phyloP scores from a whole-genome alignment of 2,329 filamentous ascomycete genomes.

The Boeremia exigua region DNA sequence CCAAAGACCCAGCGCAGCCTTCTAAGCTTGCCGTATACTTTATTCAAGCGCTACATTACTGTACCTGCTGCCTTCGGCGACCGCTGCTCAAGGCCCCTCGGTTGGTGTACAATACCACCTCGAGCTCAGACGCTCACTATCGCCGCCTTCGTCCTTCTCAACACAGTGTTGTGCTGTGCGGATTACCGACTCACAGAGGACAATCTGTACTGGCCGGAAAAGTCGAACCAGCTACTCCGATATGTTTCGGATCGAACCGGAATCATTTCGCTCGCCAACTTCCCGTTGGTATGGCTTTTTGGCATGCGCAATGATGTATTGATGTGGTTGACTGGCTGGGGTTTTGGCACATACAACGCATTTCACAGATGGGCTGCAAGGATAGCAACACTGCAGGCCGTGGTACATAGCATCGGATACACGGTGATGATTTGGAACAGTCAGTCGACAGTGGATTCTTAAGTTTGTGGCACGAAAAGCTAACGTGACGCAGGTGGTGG shows the following conservation, averaged over 20 bases:
- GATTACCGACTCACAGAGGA: slow-evolving; percentile 54
- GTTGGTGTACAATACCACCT: slow-evolving; percentile 56
- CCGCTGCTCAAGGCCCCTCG: slow-evolving; percentile 50
- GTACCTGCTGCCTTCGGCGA: slow-evolving; percentile 53
- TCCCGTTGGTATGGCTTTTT: slow-evolving; percentile 71
- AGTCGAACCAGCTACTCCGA: slow-evolving; percentile 53
- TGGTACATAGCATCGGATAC: slow-evolving; percentile 68
- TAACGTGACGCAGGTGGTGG: slow-evolving; percentile 28
- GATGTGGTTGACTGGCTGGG: slow-evolving; percentile 72
- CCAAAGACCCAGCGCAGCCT: not conserved
- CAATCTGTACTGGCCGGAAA: slow-evolving; percentile 54
- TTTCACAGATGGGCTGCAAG: slow-evolving; percentile 73
- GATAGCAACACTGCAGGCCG: slow-evolving; percentile 65
- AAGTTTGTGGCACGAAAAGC: not conserved
- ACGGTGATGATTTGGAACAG: slow-evolving; percentile 52
- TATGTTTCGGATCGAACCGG: slow-evolving; percentile 70
- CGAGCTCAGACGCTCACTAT: slow-evolving; percentile 56
- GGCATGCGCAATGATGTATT: slow-evolving; percentile 70
- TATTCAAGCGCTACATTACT: slow-evolving; percentile 46
- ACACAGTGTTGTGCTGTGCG: slow-evolving; percentile 51
- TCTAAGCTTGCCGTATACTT: slow-evolving; percentile 11
- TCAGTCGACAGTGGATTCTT: slow-evolving; percentile 10
- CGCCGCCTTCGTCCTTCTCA: slow-evolving; percentile 53
- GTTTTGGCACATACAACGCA: slow-evolving; percentile 69
- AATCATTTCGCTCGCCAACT: slow-evolving; percentile 67